phyloP scores from a whole-genome alignment of 768 basidiomycete genomes.

The Phaeotremella skinneri region DNA sequence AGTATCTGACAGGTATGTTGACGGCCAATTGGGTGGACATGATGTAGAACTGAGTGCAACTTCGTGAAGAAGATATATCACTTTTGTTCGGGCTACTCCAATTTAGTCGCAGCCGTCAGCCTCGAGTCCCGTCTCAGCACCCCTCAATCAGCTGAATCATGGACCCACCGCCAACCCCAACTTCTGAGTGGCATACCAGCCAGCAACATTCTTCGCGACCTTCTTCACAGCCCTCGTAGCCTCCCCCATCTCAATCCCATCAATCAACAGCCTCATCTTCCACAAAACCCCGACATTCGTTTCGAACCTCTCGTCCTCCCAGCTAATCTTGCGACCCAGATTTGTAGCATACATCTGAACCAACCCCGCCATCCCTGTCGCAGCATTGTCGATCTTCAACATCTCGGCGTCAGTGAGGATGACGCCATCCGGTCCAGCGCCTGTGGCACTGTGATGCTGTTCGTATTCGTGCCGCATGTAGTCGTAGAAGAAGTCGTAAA shows the following conservation, averaged over 20 bases:
- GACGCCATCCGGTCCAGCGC: constrained; percentile 20
- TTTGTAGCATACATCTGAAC: constrained; percentile 21
- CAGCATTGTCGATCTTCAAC: constrained; percentile 19
- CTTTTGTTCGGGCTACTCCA: too few species aligned
- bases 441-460: constrained; percentile 32
- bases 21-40: too few species aligned
- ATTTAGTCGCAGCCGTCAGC: too few species aligned
- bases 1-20: too few species aligned
- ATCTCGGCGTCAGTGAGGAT: constrained; percentile 31
- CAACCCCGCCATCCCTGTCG: constrained; percentile 34
- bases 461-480: constrained; percentile 43
- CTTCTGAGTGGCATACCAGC: constrained; percentile 38
- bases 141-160: not conserved
- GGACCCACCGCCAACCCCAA: constrained; percentile 40
- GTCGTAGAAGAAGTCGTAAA: constrained; percentile 43
- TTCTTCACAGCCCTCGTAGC: constrained; percentile 36
- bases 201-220: constrained; percentile 42
- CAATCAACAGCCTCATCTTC: constrained; percentile 31
- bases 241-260: constrained; percentile 37
- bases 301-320: constrained; percentile 32
- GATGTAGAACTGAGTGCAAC: too few species aligned
- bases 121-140: not conserved
- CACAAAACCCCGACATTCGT: constrained; percentile 39
- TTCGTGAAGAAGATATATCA: too few species aligned
- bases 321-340: constrained; percentile 28